phyloP scores from a whole-genome alignment of 768 basidiomycete species.

The Boletus pseudo-olivaceus region DNA sequence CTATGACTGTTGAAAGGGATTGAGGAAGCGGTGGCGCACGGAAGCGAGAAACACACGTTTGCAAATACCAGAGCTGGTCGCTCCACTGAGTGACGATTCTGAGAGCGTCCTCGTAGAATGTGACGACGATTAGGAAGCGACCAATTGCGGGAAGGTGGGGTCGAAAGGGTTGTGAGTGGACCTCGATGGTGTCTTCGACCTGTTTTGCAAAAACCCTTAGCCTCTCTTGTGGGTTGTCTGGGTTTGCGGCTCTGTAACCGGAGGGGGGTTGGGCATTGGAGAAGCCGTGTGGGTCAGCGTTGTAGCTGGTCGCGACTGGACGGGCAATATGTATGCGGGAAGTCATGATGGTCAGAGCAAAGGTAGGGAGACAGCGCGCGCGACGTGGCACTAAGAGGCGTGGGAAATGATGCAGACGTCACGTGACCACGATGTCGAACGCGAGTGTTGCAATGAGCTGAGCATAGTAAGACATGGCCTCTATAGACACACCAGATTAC shows the following conservation, averaged over 20 bases:
- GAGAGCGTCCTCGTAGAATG: conserved; percentile 95
- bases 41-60: conserved; percentile 59
- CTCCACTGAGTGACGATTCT: conserved; percentile 92
- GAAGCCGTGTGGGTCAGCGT: conserved; percentile 75
- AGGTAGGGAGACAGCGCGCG: not conserved
- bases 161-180: conserved; percentile 87
- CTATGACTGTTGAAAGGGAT: conserved; percentile 62
- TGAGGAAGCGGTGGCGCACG: conserved; percentile 5
- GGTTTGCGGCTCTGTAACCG: conserved; percentile 77
- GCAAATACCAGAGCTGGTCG: conserved; percentile 98
- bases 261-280: conserved; percentile 64
- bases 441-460: not conserved
- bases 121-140: conserved; percentile 95
- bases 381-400: conserved; percentile 26
- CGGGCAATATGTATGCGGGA: conserved; percentile 82
- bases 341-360: conserved; percentile 46
- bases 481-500: conserved; percentile 17
- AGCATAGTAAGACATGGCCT: not conserved
- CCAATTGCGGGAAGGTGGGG: conserved; percentile 94
- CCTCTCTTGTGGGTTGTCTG: conserved; percentile 80
- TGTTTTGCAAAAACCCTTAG: conserved; percentile 64
- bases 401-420: conserved; percentile 21
- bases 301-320: conserved; percentile 58
- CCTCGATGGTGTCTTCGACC: conserved; percentile 90
- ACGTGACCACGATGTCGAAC: conserved; percentile 17